A percentile compares a stretch with the other conserved stretches of the same genome.
Conservation (phyloP, 75 land plant genomes). For the Pinus albicaulis region DNA sequence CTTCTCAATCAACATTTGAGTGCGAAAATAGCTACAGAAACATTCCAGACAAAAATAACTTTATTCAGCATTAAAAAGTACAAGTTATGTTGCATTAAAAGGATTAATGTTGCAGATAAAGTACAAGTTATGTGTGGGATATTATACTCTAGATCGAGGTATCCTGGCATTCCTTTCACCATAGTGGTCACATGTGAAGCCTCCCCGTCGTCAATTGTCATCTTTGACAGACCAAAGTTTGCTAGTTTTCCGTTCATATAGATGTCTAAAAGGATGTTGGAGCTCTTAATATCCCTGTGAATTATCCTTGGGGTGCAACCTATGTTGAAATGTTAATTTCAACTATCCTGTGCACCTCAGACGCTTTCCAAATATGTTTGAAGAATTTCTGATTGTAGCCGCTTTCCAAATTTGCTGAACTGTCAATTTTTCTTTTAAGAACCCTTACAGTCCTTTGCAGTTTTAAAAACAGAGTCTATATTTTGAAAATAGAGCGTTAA, state of each 20-base stretch:
- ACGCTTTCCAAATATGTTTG: no score
- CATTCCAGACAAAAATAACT: no score
- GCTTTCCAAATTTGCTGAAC: no score
- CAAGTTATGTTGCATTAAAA: neutral
- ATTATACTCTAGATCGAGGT: conserved; percentile 21
- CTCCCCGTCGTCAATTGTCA: neutral
- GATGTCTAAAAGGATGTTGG: conserved; percentile 1
- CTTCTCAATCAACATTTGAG: neutral
- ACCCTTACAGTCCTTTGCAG: no score
- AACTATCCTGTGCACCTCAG: no score
- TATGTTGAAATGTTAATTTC: no score
- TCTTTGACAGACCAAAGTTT: conserved; percentile 14
- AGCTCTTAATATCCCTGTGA: conserved; percentile 16
- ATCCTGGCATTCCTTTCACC: conserved; percentile 27
- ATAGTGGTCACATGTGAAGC: conserved; percentile 13
- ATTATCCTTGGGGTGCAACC: conserved; percentile 13
- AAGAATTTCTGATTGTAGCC: no score
- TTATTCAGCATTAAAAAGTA: no score
- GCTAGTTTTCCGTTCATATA: conserved; percentile 12
- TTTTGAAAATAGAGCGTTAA: no score
- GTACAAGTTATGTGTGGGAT: neutral
- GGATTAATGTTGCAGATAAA: neutral
- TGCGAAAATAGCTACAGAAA: neutral
- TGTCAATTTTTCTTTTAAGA: no score
- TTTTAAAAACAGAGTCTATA: no score